These are phyloP conservation scores for Cardamine occulta DNA, from an alignment of 345 rosid species.

Conservation along the genomic window DNA sequence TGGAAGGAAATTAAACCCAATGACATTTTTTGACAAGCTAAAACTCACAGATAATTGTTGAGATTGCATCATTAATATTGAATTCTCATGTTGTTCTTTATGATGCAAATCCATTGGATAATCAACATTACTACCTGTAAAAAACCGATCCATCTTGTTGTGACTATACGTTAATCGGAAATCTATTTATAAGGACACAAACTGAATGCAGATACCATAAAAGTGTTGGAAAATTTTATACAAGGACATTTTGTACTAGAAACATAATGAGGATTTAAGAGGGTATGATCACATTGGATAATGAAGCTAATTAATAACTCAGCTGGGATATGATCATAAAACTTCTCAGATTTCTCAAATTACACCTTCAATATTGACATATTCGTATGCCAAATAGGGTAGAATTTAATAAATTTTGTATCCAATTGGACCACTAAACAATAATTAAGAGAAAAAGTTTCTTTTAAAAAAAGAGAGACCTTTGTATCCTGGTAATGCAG, in stretches of 20 bases:
- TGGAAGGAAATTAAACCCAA: slow-evolving; percentile 20
- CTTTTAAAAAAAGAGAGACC: slow-evolving; percentile 48
- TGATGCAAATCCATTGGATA: slow-evolving; percentile 85
- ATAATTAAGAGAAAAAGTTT: neutral
- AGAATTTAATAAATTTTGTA: neutral
- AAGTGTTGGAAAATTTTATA: neutral
- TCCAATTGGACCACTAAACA: neutral
- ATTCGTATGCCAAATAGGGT: slow-evolving; percentile 1
- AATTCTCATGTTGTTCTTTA: slow-evolving; percentile 90
- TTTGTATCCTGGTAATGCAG: slow-evolving; percentile 96
- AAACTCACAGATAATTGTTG: slow-evolving; percentile 89
- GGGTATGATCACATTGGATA: neutral
- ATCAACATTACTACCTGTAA: slow-evolving; percentile 91
- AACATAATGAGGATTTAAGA: slow-evolving; percentile 7
- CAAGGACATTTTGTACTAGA: neutral
- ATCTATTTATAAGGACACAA: neutral
- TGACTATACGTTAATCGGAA: neutral
- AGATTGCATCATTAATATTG: slow-evolving; percentile 90
- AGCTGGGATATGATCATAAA: slow-evolving; percentile 6
- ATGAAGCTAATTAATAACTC: slow-evolving; percentile 8
- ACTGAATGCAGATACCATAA: slow-evolving; percentile 13
- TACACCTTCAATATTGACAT: neutral
- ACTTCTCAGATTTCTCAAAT: neutral
- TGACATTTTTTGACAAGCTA: slow-evolving; percentile 16
- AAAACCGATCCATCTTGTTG: slow-evolving; percentile 45